Evolutionary conservation across 2,329 filamentous ascomycete species (phyloP).

Genomic region (Endothia cerciana): DNA sequence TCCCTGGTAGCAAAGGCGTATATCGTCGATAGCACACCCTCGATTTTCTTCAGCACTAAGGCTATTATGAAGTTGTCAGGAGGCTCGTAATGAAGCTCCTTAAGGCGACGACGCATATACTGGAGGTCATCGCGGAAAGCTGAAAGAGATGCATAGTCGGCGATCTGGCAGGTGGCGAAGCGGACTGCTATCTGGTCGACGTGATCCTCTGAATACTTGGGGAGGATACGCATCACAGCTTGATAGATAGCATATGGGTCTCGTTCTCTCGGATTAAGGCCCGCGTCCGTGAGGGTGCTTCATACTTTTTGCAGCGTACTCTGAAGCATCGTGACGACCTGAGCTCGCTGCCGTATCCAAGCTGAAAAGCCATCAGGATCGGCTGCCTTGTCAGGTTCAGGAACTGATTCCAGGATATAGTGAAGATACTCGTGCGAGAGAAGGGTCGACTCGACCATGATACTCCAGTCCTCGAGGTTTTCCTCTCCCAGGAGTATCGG

Average conservation of each 20-base stretch:
- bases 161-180: background rate
- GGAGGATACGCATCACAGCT: background rate
- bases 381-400: too few relatives aligned
- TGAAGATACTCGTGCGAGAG: too few relatives aligned
- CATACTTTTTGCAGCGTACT: too few relatives aligned
- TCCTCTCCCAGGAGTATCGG: too few relatives aligned
- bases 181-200: background rate
- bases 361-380: too few relatives aligned
- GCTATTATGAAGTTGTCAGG: background rate
- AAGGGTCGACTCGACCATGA: too few relatives aligned
- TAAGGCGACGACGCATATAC: background rate
- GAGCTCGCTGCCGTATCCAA: too few relatives aligned
- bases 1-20: background rate
- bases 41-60: background rate
- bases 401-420: too few relatives aligned
- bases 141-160: background rate
- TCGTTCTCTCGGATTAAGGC: background rate
- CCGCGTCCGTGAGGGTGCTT: background rate
- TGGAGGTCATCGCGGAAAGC: background rate
- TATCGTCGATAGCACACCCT: background rate
- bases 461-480: too few relatives aligned
- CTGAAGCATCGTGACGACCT: too few relatives aligned
- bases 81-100: background rate
- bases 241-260: background rate
- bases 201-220: background rate